A percentile compares a stretch with the other conserved stretches of the same genome.
Conservation (phyloP, 345 rosid genomes). For the Boechera stricta region DNA sequence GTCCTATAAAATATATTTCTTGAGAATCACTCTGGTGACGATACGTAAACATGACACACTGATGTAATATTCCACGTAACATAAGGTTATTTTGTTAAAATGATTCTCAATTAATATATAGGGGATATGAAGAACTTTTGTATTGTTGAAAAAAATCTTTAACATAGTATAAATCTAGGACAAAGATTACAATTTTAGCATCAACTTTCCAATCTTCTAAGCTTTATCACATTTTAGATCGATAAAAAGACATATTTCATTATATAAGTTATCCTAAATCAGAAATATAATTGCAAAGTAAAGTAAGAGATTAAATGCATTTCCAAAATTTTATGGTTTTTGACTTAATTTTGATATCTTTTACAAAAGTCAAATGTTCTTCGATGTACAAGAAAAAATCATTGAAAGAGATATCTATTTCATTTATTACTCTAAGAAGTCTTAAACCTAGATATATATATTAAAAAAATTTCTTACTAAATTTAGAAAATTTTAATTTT, state of each 20-base stretch:
- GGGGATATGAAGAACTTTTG: neutral
- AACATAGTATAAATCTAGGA: neutral
- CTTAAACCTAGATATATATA: too few species aligned
- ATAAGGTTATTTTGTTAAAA: too few species aligned
- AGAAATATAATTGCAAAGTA: neutral
- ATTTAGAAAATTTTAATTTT: too few species aligned
- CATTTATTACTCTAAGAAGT: too few species aligned
- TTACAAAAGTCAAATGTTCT: neutral
- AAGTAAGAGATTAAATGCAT: neutral
- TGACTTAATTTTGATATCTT: neutral
- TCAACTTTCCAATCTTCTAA: neutral
- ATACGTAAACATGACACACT: too few species aligned
- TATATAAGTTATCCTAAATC: neutral
- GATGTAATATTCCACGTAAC: too few species aligned
- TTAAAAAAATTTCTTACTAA: too few species aligned
- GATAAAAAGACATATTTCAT: neutral
- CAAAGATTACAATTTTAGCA: neutral
- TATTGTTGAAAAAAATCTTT: neutral
- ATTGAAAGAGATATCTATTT: neutral
- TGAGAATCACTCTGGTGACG: too few species aligned
- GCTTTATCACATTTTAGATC: neutral
- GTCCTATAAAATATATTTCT: too few species aligned
- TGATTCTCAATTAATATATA: too few species aligned
- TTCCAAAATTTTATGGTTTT: neutral
- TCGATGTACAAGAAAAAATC: neutral